Base-by-base conservation (phyloP, 2,329 filamentous ascomycete species). In the Boeremia lycopersici region DNA sequence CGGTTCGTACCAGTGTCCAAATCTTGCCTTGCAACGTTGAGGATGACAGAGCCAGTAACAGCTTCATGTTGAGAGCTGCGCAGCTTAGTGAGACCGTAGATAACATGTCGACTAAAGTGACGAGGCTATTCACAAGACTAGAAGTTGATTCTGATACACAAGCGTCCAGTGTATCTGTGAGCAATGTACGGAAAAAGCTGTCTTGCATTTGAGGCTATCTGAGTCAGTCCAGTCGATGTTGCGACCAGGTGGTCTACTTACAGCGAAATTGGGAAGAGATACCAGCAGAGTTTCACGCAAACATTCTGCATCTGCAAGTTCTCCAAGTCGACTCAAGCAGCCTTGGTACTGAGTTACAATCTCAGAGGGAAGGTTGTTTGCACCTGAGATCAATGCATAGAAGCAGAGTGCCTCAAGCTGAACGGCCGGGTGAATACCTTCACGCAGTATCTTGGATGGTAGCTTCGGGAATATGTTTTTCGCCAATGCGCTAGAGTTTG, bases 401-500 rank as follows among this genome's bases (percentile, higher is more conserved):
- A 74, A 72, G 42, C 54, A 61, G 23, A 70, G 39, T 12, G 63
- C 71, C 57, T 73, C 66, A 26, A 74, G 58, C 25, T 72, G 70
- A 17, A 74, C 42, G 3, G 50, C 39, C 4, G 59, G 45, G n/a
- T 62, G 56, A 13, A 66, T 63, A 3, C 44, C 62, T 26, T 48
- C 38, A 29, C 61, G 63, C 28, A 68, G 42, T 12, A 70, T 60
- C 35, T 74, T 74, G 6, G 61, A 56, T n/a, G 63, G 55, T 0
- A 74, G 62, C 50, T 73, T 75, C 0, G 56, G 53, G 31, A 67
- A 65, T 2, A 56, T 61, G 15, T 51, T 56, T 31, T 56, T 63
- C 10, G 67, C 60, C 9, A 62, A 46, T 19, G 58, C 23, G 35
- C 53, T 61, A 12, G 67, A 64, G 9, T 23, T 61, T 10, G 60